Percentiles rank a stretch among this genome's conserved stretches.
These are phyloP conservation scores for Rhynchosporium graminicola DNA, from an alignment of 2,329 filamentous ascomycete species.

Conservation along the genomic window DNA sequence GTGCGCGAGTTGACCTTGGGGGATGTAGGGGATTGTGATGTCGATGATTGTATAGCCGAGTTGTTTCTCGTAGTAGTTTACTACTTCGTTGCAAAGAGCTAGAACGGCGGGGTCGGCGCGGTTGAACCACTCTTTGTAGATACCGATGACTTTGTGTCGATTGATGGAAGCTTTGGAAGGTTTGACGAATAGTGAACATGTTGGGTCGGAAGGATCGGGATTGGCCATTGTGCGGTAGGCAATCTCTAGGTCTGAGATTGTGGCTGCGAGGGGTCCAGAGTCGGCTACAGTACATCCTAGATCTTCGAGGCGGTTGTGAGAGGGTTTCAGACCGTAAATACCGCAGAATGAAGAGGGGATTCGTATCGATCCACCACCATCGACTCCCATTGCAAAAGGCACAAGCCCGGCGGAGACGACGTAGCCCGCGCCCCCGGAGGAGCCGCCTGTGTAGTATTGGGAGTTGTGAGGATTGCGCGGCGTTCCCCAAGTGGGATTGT, in stretches of 20 bases:
- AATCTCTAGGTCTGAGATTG: conserved; percentile 73
- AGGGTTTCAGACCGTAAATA: conserved; percentile 78
- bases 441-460: conserved; percentile 78
- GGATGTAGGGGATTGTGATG: conserved; percentile 65
- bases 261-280: conserved; percentile 73
- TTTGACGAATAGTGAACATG: conserved; percentile 64
- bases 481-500: conserved; percentile 82
- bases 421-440: conserved; percentile 89
- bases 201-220: conserved; percentile 63
- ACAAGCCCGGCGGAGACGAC: conserved; percentile 68
- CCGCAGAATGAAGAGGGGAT: conserved; percentile 40
- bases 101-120: conserved; percentile 65
- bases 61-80: conserved; percentile 58
- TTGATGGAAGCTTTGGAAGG: conserved; percentile 47
- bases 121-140: conserved; percentile 69
- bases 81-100: conserved; percentile 59
- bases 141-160: conserved; percentile 64
- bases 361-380: conserved; percentile 71
- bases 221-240: conserved; percentile 79
- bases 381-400: conserved; percentile 77
- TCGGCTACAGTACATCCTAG: conserved; percentile 60
- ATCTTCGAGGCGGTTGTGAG: conserved; percentile 67
- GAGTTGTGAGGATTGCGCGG: conserved; percentile 74
- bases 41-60: conserved; percentile 55
- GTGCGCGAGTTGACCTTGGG: conserved; percentile 75